Evolutionary conservation across 2,329 filamentous ascomycete genomes (phyloP).

Genomic region (Aspergillus pseudotamarii): DNA sequence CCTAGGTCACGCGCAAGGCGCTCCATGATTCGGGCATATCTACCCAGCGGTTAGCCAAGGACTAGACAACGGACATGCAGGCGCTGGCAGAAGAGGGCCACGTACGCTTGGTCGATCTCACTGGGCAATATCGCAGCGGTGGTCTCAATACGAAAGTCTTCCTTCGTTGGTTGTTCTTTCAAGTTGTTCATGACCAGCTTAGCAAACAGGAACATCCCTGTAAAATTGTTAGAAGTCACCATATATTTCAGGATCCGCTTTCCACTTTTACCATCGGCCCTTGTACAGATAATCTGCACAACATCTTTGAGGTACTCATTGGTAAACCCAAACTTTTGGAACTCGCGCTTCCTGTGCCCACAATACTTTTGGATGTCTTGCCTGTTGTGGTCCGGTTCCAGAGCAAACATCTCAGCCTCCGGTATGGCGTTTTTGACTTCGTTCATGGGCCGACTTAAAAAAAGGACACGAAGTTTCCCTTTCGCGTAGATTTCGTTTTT

Average conservation of each 20-base stretch:
- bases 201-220: slow-evolving; percentile 16
- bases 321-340: slow-evolving; percentile 5
- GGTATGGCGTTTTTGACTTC: slow-evolving; percentile 10
- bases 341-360: slow-evolving; percentile 3
- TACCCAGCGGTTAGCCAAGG: background rate
- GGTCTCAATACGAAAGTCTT: slow-evolving; percentile 2
- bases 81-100: background rate
- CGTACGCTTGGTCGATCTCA: slow-evolving; percentile 8
- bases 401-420: slow-evolving; percentile 1
- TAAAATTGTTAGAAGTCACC: background rate
- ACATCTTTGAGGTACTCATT: background rate
- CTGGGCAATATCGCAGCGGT: background rate
- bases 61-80: background rate
- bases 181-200: slow-evolving; percentile 14
- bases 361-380: slow-evolving; percentile 12
- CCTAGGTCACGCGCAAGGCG: slow-evolving; percentile 3
- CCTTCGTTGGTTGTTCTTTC: slow-evolving; percentile 2
- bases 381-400: slow-evolving; percentile 5
- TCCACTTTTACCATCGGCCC: slow-evolving; percentile 4
- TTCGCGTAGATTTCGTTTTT: background rate
- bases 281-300: slow-evolving; percentile 7
- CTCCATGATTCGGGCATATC: slow-evolving; percentile 15
- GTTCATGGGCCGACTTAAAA: slow-evolving; percentile 5
- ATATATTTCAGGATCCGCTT: background rate
- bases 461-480: slow-evolving; percentile 7